Evolutionary conservation across 441 rosid genomes (phyloP).

Genomic region (Arabidopsis hybrid): DNA sequence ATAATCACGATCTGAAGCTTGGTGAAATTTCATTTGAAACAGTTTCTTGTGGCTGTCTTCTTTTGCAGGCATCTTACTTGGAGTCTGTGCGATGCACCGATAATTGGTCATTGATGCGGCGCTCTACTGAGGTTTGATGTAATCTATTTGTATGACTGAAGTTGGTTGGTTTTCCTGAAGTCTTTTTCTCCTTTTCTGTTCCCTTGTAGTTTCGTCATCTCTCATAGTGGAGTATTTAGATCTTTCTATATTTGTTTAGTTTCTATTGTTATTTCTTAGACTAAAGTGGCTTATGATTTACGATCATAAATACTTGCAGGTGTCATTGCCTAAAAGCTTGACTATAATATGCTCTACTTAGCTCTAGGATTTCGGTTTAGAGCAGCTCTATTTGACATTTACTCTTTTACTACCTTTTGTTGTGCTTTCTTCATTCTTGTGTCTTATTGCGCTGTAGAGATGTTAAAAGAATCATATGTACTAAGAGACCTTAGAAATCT

Average conservation of each 20-base stretch:
- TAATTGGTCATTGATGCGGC: neutral
- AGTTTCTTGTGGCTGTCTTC: slow-evolving; percentile 7
- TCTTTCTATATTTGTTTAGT: too few relatives aligned
- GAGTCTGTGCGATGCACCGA: neutral
- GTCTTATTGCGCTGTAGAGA: neutral
- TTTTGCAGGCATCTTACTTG: neutral
- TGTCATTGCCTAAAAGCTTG: neutral
- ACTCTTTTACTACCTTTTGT: neutral
- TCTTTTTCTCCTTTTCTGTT: neutral
- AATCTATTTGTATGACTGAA: neutral
- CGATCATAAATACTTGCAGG: neutral
- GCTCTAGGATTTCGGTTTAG: too few relatives aligned
- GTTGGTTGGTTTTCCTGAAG: neutral
- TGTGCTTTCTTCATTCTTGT: neutral
- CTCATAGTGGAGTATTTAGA: neutral
- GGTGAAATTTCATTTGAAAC: neutral
- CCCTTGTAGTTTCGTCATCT: neutral
- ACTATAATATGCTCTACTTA: too few relatives aligned
- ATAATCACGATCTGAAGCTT: neutral
- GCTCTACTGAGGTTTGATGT: neutral
- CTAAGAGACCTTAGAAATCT: neutral
- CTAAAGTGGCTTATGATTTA: neutral
- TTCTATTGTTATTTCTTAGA: neutral
- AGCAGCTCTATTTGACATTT: too few relatives aligned
- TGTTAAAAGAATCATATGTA: neutral